phyloP scores from a whole-genome alignment of 805 yeast genomes.

The Nakazawaea holstii region DNA sequence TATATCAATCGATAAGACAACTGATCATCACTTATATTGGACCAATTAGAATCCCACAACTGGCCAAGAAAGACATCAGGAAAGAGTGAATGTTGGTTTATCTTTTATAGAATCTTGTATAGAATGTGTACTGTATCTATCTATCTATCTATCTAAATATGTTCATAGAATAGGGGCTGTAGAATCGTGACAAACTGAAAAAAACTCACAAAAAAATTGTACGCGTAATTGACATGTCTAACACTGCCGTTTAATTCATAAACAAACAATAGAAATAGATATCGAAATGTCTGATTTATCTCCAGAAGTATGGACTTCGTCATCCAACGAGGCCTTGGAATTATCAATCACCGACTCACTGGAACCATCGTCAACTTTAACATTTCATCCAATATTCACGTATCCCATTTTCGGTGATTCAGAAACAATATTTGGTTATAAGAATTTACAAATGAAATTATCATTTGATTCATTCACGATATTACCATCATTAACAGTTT shows the following conservation, averaged over 20 bases:
- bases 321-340: conserved; percentile 64
- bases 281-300: conserved; percentile 3
- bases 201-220: no score
- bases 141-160: no score
- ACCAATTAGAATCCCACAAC: conserved; percentile 6
- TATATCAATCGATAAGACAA: background rate
- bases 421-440: conserved; percentile 83
- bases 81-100: background rate
- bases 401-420: conserved; percentile 93
- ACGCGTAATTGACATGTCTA: no score
- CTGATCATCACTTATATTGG: conserved; percentile 4
- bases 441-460: conserved; percentile 57
- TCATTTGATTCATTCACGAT: conserved; percentile 74
- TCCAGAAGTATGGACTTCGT: conserved; percentile 71
- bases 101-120: no score
- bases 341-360: conserved; percentile 54
- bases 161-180: no score
- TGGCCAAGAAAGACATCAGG: background rate
- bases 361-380: conserved; percentile 37
- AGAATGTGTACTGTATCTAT: no score
- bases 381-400: conserved; percentile 76
- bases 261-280: background rate
- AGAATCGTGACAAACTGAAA: no score
- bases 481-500: conserved; percentile 63
- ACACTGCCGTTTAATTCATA: background rate